A percentile compares a stretch with the other conserved stretches of the same genome.
These are phyloP conservation scores for Fraxinus pennsylvanica DNA, from an alignment of 257 asterid species.

Conservation along the genomic window DNA sequence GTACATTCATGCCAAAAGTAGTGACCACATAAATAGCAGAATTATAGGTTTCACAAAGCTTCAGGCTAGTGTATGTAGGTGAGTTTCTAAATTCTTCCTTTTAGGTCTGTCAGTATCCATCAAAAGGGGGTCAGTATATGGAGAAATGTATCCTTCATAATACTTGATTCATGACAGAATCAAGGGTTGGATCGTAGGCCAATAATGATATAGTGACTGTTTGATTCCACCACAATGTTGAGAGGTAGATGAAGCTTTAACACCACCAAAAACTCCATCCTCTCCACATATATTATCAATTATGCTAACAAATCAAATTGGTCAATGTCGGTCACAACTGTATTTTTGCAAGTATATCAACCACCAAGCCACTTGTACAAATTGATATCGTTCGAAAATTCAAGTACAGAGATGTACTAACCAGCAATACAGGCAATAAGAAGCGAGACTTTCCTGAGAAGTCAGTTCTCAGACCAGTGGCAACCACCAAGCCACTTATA, in stretches of 20 bases:
- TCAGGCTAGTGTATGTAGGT: conserved; percentile 2
- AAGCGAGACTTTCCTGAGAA: conserved; percentile 84
- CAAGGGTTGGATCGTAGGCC: not conserved
- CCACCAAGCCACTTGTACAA: conserved; percentile 7
- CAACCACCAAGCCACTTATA: conserved; percentile 8
- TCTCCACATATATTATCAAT: not conserved
- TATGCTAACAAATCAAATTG: not conserved
- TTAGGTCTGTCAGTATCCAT: not conserved
- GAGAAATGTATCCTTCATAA: not conserved
- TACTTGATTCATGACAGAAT: not conserved
- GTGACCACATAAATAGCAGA: not conserved
- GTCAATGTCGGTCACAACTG: not conserved
- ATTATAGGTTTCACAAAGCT: conserved; percentile 9
- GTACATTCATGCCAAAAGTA: not conserved
- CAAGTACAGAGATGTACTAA: conserved; percentile 34
- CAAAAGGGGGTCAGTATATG: not conserved
- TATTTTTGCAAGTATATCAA: not conserved
- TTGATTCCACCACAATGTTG: not conserved
- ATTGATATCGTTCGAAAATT: not conserved
- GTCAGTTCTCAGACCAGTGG: conserved; percentile 77
- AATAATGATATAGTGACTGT: not conserved
- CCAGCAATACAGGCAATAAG: conserved; percentile 85
- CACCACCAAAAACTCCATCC: not conserved
- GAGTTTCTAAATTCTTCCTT: not conserved
- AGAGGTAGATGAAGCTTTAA: not conserved